Conservation (phyloP, 768 basidiomycete species). For the Auricularia sp. region DNA sequence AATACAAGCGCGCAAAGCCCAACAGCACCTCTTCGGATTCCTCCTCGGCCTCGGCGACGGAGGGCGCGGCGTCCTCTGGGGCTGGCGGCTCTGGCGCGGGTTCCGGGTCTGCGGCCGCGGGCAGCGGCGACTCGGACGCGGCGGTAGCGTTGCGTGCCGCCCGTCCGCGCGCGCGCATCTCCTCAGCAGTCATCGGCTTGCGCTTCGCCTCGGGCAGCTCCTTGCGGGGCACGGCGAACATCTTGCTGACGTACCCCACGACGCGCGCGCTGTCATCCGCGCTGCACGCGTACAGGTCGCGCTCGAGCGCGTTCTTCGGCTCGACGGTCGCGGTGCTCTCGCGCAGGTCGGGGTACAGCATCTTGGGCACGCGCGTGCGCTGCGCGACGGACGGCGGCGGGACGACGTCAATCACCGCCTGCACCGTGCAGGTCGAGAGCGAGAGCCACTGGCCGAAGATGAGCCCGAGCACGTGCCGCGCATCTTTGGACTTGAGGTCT, state of each 20-base stretch:
- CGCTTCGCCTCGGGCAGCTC: constrained; percentile 84
- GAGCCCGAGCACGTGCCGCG: constrained; percentile 67
- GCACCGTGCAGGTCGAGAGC: constrained; percentile 85
- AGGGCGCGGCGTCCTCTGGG: constrained; percentile 14
- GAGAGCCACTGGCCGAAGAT: constrained; percentile 97
- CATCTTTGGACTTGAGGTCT: constrained; percentile 87
- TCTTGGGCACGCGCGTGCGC: constrained; percentile 73
- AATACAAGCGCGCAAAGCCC: constrained; percentile 91
- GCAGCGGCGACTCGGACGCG: constrained; percentile 8
- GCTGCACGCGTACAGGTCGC: constrained; percentile 67
- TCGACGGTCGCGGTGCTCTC: constrained; percentile 35
- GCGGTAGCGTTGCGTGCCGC: constrained; percentile 25
- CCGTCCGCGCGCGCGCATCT: constrained; percentile 61
- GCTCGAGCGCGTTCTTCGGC: constrained; percentile 75
- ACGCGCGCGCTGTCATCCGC: constrained; percentile 47
- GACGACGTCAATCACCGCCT: constrained; percentile 86
- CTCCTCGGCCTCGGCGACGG: constrained; percentile 13
- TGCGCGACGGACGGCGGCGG: constrained; percentile 82
- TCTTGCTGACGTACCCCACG: constrained; percentile 91
- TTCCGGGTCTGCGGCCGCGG: constrained; percentile 6
- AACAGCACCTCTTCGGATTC: constrained; percentile 57
- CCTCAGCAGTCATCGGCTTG: constrained; percentile 66
- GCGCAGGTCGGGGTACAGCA: constrained; percentile 76
- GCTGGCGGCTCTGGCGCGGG: constrained; percentile 7
- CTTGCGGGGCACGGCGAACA: constrained; percentile 81